Evolutionary conservation across 2,329 filamentous ascomycete species (phyloP).

Genomic region (Colletotrichum gloeosporioides): DNA sequence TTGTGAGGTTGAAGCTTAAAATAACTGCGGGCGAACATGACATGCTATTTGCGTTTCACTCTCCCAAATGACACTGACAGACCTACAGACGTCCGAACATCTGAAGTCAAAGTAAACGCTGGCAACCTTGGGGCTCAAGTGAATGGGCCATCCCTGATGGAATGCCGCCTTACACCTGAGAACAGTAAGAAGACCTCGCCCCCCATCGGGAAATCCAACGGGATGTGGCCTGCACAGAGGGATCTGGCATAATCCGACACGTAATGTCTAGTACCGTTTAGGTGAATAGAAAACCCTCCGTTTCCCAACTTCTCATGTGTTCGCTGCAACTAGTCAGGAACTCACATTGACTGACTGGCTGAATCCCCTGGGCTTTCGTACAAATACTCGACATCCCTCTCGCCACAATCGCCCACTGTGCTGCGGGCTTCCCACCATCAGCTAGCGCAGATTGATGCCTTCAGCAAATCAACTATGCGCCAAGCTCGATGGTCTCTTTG

Average conservation of each 20-base stretch:
- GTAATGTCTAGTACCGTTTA: not conserved
- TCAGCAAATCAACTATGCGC: not conserved
- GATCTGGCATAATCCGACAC: conserved; percentile 14
- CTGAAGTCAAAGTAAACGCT: not conserved
- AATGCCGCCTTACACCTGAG: not conserved
- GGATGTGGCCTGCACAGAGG: not conserved
- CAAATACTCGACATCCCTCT: not conserved
- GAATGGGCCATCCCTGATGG: not conserved
- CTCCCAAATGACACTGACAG: not conserved
- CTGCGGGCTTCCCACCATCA: not conserved
- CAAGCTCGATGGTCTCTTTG: not conserved
- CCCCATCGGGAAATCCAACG: not conserved
- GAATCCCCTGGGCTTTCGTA: not conserved
- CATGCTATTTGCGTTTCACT: not conserved
- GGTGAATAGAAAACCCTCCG: not conserved
- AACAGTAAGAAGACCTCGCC: not conserved
- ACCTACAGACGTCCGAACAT: not conserved
- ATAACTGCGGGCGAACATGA: not conserved
- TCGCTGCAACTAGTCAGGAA: not conserved
- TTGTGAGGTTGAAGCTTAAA: not conserved
- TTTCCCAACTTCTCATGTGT: not conserved
- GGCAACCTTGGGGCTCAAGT: not conserved
- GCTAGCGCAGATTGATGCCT: not conserved
- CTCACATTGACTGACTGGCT: not conserved
- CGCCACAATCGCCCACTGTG: not conserved